Percentiles rank a stretch among this genome's conserved stretches.
phyloP scores from a whole-genome alignment of 495 filamentous ascomycete species.

The Venustampulla echinocandica region DNA sequence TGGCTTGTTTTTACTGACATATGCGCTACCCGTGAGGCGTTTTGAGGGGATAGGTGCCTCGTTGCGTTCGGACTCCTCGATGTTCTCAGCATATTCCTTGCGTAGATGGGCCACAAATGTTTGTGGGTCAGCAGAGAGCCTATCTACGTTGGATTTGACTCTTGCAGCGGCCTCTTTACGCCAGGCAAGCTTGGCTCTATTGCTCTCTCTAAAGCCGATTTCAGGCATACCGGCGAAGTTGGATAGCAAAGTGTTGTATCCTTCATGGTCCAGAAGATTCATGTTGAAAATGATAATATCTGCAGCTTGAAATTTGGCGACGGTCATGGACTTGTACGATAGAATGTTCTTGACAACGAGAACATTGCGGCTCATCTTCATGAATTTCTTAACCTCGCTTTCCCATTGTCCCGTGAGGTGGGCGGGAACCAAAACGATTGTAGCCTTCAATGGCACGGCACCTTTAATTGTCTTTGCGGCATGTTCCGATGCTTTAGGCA shows the following conservation, averaged over 20 bases:
- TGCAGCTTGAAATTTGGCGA: constrained; percentile 39
- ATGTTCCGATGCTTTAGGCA: constrained; percentile 25
- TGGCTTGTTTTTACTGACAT: constrained; percentile 6
- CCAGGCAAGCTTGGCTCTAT: constrained; percentile 42
- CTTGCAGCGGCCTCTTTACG: constrained; percentile 33
- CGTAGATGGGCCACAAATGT: neutral
- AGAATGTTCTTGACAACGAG: constrained; percentile 31
- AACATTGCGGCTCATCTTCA: constrained; percentile 30
- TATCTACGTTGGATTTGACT: constrained; percentile 34
- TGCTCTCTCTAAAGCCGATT: constrained; percentile 30
- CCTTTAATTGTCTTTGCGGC: constrained; percentile 12
- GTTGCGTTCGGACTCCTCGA: constrained; percentile 6
- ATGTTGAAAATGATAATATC: constrained; percentile 49
- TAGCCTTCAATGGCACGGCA: constrained; percentile 51
- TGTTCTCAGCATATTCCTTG: constrained; percentile 19
- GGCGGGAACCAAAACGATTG: constrained; percentile 57
- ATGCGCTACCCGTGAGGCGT: constrained; percentile 24
- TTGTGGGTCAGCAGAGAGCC: constrained; percentile 16
- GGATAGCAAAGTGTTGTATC: constrained; percentile 43
- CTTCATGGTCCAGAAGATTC: constrained; percentile 33
- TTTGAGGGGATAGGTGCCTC: constrained; percentile 25
- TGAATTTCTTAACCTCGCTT: constrained; percentile 51
- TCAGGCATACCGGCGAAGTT: constrained; percentile 37
- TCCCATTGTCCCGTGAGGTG: constrained; percentile 62
- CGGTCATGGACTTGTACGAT: constrained; percentile 29